A percentile compares a stretch with the other conserved stretches of the same genome.
Conservation (phyloP, 352 stramenopile genomes). For the Pythium diclinum region DNA sequence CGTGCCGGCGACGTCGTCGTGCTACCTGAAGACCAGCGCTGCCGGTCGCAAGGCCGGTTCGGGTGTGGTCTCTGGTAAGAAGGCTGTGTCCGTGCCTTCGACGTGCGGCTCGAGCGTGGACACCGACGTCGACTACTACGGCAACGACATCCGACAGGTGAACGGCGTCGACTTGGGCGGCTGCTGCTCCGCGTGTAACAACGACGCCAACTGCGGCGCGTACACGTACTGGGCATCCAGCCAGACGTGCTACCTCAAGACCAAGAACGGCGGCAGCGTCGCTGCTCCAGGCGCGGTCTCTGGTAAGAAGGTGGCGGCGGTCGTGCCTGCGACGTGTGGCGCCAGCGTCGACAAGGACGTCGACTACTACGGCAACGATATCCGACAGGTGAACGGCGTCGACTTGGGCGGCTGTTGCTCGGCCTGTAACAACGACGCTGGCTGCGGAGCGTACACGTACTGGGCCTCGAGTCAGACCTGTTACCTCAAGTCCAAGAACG, state of each 20-base stretch:
- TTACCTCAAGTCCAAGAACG: neutral
- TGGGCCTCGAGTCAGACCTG: neutral
- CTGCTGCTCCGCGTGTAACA: neutral
- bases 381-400: neutral
- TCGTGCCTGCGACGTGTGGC: neutral
- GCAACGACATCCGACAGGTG: neutral
- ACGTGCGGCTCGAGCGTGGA: neutral
- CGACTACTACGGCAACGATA: neutral
- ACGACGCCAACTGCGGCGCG: conserved; percentile 37
- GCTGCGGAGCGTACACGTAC: neutral
- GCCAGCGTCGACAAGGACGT: neutral
- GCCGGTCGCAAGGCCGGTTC: conserved; percentile 32
- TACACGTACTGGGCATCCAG: conserved; percentile 2
- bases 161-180: neutral
- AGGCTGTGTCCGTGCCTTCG: neutral
- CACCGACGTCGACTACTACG: conserved; percentile 45
- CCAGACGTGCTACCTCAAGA: conserved; percentile 31
- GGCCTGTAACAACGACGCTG: neutral
- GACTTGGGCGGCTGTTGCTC: neutral
- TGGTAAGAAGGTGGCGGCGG: neutral
- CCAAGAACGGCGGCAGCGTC: conserved; percentile 44
- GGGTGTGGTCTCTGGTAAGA: neutral
- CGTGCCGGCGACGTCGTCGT: conserved; percentile 14
- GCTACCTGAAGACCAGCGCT: conserved; percentile 38
- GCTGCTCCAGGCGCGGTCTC: neutral